Evolutionary conservation across 2,329 filamentous ascomycete species (phyloP).

Genomic region (Hymenotorrendiella dingleyae): DNA sequence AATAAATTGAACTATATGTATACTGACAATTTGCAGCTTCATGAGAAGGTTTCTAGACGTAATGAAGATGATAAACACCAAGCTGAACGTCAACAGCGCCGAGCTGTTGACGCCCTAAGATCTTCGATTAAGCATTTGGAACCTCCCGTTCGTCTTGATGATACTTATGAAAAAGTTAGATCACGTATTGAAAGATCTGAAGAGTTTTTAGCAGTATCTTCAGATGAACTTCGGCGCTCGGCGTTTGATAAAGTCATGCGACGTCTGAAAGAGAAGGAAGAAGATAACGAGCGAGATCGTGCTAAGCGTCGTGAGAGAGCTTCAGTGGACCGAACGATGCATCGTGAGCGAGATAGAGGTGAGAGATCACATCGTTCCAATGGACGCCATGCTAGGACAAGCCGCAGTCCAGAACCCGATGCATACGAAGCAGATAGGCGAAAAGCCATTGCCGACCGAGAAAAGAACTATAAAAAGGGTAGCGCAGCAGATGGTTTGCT

Average conservation of each 20-base stretch:
- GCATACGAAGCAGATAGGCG: conserved; percentile 92
- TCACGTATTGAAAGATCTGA: conserved; percentile 72
- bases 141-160: conserved; percentile 68
- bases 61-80: conserved; percentile 78
- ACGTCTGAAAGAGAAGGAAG: conserved; percentile 85
- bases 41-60: conserved; percentile 78
- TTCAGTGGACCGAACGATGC: conserved; percentile 37
- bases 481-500: conserved; percentile 61
- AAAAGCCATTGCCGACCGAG: conserved; percentile 88
- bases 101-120: conserved; percentile 77
- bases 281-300: conserved; percentile 67
- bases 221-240: conserved; percentile 73
- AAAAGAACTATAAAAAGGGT: conserved; percentile 84
- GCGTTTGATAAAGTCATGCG: conserved; percentile 92
- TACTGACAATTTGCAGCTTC: conserved; percentile 48
- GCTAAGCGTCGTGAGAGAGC: conserved; percentile 52
- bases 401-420: conserved; percentile 86
- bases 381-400: conserved; percentile 55
- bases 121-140: conserved; percentile 85
- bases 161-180: conserved; percentile 86
- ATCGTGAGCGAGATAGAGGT: conserved; percentile 50
- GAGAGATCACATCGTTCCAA: conserved; percentile 58
- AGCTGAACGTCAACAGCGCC: conserved; percentile 78
- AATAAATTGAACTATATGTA: conserved; percentile 3
- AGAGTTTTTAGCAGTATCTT: conserved; percentile 76